Base-by-base conservation (phyloP, 163 green algal genomes). In the Scenedesmus sp. region DNA sequence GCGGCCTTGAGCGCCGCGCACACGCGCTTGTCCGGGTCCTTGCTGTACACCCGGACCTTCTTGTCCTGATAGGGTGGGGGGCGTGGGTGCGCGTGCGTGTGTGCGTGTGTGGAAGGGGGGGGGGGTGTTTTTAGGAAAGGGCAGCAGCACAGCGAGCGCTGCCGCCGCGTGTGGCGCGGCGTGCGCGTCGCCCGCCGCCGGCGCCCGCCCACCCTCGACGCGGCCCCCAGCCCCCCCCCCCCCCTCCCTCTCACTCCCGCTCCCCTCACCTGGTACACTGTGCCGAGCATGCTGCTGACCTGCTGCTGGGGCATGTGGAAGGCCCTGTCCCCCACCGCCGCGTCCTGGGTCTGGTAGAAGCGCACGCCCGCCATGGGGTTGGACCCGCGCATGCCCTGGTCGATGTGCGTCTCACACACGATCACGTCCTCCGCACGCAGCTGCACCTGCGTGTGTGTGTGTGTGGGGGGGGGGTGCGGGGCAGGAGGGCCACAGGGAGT, bases 21-120 rank as follows among this genome's bases (percentile, higher is more conserved):
- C 34, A 51, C 28, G 14, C 11, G 10, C 14, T 22, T 28, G 36
- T 54, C 54, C 34, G 34, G 33, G 31, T 74, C n/a, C 36, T 73
- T 74, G 62, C 60, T 62, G 74, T 75, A 81, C 18, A 81, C 51
- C n/a, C 74, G 74, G 17, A 81, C 28, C 50, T 75, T 81, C 53
- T 81, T 67, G 74, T 81, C 74, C 50, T 73, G 62, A n/a, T 18
- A 34, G 33, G 34, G 51, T 26, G 36, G n/a, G n/a, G n/a, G n/a
- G n/a, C n/a, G n/a, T n/a, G n/a, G n/a, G n/a, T n/a, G n/a, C n/a
- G n/a, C n/a, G n/a, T n/a, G n/a, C n/a, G n/a, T n/a, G n/a, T n/a
- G n/a, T n/a, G n/a, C n/a, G n/a, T n/a, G n/a, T n/a, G n/a, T n/a
- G n/a, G n/a, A n/a, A n/a, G n/a, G n/a, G n/a, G n/a, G n/a, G n/a